Evolutionary conservation across 1,284 basidiomycete species (phyloP).

Genomic region (Athelia psychrophila): DNA sequence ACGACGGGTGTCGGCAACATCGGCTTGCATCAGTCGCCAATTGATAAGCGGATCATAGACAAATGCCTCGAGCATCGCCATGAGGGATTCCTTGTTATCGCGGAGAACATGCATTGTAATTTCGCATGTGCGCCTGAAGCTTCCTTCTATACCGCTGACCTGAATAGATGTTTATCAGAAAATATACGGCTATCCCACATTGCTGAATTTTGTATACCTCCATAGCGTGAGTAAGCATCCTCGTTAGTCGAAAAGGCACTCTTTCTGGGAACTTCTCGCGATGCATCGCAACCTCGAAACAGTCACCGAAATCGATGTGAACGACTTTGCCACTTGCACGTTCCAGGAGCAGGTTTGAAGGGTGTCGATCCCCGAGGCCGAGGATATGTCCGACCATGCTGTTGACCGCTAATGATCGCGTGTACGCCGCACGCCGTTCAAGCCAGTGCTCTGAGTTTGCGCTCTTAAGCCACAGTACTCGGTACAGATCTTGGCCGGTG

Average conservation of each 20-base stretch:
- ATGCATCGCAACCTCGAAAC: conserved; percentile 93
- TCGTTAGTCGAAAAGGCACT: conserved; percentile 96
- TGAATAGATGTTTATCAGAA: conserved; percentile 21
- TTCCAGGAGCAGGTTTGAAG: conserved; percentile 93
- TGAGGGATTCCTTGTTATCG: conserved; percentile 95
- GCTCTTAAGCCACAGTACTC: conserved; percentile 96
- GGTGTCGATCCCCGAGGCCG: conserved; percentile 97
- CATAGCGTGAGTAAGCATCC: conserved; percentile 99
- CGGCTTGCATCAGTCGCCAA: conserved; percentile 81
- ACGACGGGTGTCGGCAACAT: conserved; percentile 59
- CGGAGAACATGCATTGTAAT: conserved; percentile 97
- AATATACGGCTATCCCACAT: too few relatives aligned
- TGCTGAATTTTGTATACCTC: conserved; percentile 61
- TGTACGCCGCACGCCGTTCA: conserved; percentile 95
- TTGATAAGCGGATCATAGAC: conserved; percentile 90
- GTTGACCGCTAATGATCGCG: conserved; percentile 92
- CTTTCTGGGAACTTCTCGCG: conserved; percentile 99
- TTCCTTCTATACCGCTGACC: conserved; percentile 97
- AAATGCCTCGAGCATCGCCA: conserved; percentile 97
- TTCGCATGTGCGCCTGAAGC: conserved; percentile 94
- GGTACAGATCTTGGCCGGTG: conserved; percentile 98
- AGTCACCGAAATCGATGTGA: conserved; percentile 97
- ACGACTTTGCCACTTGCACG: conserved; percentile 94
- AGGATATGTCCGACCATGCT: conserved; percentile 98
- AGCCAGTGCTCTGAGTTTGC: conserved; percentile 97